Percentiles rank a stretch among this genome's conserved stretches.
phyloP scores from a whole-genome alignment of 371 early-diverging fungal genomes.

The Rhizomucor miehei region DNA sequence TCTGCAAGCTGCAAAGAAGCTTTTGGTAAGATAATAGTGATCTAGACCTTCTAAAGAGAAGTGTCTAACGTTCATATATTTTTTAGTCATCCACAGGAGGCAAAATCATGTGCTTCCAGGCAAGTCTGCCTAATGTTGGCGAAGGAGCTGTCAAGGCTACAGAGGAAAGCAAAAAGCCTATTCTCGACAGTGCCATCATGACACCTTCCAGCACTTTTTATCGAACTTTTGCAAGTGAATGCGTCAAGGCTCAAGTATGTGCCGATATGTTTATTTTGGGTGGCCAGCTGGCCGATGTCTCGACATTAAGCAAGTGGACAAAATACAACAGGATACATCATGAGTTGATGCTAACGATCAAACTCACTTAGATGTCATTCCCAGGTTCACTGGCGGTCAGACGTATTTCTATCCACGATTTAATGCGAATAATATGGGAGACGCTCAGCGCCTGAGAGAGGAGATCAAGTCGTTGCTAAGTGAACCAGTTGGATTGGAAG shows the following conservation, averaged over 20 bases:
- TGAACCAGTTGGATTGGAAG: constrained; percentile 77
- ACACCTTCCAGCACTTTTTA: constrained; percentile 71
- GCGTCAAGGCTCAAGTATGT: constrained; percentile 75
- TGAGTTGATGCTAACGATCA: background rate
- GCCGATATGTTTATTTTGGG: constrained; percentile 86
- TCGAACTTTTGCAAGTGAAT: constrained; percentile 78
- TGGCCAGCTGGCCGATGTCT: constrained; percentile 67
- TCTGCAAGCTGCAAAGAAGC: constrained; percentile 69
- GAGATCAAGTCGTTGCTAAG: constrained; percentile 71
- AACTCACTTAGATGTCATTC: constrained; percentile 49
- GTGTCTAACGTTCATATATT: too few relatives aligned
- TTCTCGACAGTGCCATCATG: constrained; percentile 46
- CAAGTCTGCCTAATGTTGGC: constrained; percentile 63
- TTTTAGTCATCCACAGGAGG: constrained; percentile 72
- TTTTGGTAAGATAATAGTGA: constrained; percentile 64
- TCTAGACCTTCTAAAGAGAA: too few relatives aligned
- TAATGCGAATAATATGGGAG: constrained; percentile 61
- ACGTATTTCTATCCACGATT: constrained; percentile 85
- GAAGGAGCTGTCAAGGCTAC: constrained; percentile 67
- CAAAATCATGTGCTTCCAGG: constrained; percentile 74
- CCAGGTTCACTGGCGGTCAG: constrained; percentile 89
- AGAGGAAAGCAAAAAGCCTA: constrained; percentile 53
- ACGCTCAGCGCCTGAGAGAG: constrained; percentile 61
- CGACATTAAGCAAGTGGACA: constrained; percentile 63
- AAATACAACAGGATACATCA: background rate